Conservation (phyloP, 495 filamentous ascomycete species). For the Astrothelium subdiscretum region DNA sequence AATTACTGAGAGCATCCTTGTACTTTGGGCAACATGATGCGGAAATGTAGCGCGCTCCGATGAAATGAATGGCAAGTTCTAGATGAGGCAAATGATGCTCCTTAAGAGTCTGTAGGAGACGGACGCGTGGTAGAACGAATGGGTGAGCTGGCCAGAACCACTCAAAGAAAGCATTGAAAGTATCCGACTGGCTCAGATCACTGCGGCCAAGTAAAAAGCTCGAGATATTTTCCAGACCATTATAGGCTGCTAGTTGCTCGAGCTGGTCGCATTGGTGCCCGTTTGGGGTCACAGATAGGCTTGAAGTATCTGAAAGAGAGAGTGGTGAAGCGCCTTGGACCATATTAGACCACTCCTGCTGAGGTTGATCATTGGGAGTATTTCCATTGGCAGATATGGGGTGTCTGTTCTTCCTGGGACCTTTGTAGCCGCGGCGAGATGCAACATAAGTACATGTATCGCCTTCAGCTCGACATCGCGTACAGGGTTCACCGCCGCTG, state of each 20-base stretch:
- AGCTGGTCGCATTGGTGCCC: not conserved
- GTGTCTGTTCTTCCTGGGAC: constrained; percentile 12
- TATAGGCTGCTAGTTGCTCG: not conserved
- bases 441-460: constrained; percentile 38
- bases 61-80: constrained; percentile 55
- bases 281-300: not conserved
- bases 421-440: constrained; percentile 41
- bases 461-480: constrained; percentile 32
- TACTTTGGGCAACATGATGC: constrained; percentile 30
- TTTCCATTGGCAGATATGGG: constrained; percentile 3
- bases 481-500: constrained; percentile 38
- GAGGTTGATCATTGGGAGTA: constrained; percentile 4
- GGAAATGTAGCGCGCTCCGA: constrained; percentile 53
- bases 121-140: constrained; percentile 41
- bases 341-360: not conserved
- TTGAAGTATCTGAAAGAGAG: not conserved
- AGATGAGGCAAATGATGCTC: constrained; percentile 30
- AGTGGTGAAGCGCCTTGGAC: not conserved
- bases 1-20: constrained; percentile 2
- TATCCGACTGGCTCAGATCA: not conserved
- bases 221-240: not conserved
- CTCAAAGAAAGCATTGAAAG: constrained; percentile 42
- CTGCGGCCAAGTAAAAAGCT: not conserved
- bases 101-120: constrained; percentile 26
- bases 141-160: constrained; percentile 64